These are phyloP conservation scores for Trichosporon coremiiforme DNA, from an alignment of 1,284 basidiomycete genomes.

Conservation along the genomic window DNA sequence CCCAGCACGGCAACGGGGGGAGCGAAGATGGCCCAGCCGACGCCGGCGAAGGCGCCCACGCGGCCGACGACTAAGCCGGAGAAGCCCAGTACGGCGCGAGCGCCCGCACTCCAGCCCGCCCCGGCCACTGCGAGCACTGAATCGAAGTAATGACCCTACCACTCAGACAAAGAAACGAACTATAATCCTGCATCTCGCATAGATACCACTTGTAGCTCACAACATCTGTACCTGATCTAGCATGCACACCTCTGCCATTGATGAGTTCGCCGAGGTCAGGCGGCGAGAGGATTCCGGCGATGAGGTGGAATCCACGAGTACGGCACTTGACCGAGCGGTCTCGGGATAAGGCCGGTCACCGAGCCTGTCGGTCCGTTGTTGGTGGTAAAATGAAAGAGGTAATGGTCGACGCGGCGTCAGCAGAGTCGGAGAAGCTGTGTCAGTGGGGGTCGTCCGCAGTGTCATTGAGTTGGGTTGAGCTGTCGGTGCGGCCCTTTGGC, in stretches of 20 bases:
- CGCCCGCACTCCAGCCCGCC: neutral
- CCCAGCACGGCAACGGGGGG: neutral
- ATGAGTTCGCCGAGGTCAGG: neutral
- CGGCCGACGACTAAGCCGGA: neutral
- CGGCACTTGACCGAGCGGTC: too few relatives aligned
- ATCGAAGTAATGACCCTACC: neutral
- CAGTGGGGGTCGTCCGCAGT: too few relatives aligned
- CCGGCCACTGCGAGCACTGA: neutral
- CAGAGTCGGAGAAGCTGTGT: too few relatives aligned
- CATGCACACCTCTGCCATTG: neutral
- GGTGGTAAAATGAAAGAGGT: too few relatives aligned
- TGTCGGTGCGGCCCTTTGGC: too few relatives aligned
- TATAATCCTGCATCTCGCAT: neutral
- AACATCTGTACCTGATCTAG: constrained; percentile 6
- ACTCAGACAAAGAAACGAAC: neutral
- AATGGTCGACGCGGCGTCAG: too few relatives aligned
- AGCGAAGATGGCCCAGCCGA: constrained; percentile 1
- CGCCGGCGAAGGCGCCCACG: neutral
- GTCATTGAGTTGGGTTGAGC: too few relatives aligned
- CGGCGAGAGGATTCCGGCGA: too few relatives aligned
- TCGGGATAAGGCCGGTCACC: too few relatives aligned
- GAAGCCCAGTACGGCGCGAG: neutral
- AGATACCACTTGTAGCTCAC: constrained; percentile 9
- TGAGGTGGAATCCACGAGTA: too few relatives aligned
- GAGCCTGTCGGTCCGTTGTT: too few relatives aligned